Percentiles rank a stretch among this genome's conserved stretches.
Evolutionary conservation across 306 rosid species (phyloP).

Genomic region (Citrullus mucosospermus): DNA sequence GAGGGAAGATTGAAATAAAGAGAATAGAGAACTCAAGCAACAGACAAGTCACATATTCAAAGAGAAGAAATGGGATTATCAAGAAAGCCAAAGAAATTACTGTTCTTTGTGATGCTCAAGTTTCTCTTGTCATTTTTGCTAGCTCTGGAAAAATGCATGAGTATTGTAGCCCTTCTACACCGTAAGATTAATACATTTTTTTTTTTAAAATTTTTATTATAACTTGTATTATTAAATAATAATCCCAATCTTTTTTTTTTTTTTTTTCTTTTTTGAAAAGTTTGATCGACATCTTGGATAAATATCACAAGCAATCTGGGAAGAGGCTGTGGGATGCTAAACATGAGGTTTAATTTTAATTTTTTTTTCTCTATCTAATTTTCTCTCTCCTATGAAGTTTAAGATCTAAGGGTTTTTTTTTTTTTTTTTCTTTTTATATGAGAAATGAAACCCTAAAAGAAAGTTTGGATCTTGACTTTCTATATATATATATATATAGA

Average conservation of each 20-base stretch:
- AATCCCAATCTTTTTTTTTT: background rate
- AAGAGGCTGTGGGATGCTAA: constrained; percentile 75
- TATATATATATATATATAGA: background rate
- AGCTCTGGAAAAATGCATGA: constrained; percentile 63
- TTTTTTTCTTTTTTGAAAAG: constrained; percentile 14
- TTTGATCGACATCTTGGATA: constrained; percentile 45
- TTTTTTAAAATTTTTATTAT: background rate
- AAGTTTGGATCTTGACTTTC: background rate
- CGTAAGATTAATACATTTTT: constrained; percentile 19
- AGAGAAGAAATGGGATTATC: constrained; percentile 71
- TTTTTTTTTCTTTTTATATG: background rate
- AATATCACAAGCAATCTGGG: constrained; percentile 58
- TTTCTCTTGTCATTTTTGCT: constrained; percentile 52
- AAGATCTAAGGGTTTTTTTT: background rate
- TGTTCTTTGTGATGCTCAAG: constrained; percentile 78
- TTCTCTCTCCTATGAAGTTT: background rate
- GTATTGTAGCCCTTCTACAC: constrained; percentile 51
- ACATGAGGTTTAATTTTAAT: constrained; percentile 50
- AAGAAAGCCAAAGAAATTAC: constrained; percentile 81
- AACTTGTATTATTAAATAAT: background rate
- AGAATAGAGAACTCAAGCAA: constrained; percentile 79
- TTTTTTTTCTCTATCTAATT: constrained; percentile 4
- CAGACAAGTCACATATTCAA: constrained; percentile 79
- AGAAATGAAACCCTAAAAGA: background rate
- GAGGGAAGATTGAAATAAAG: constrained; percentile 94